Evolutionary conservation across 1,139 yeast species (phyloP).

Genomic region (Magnusiomyces ingens): DNA sequence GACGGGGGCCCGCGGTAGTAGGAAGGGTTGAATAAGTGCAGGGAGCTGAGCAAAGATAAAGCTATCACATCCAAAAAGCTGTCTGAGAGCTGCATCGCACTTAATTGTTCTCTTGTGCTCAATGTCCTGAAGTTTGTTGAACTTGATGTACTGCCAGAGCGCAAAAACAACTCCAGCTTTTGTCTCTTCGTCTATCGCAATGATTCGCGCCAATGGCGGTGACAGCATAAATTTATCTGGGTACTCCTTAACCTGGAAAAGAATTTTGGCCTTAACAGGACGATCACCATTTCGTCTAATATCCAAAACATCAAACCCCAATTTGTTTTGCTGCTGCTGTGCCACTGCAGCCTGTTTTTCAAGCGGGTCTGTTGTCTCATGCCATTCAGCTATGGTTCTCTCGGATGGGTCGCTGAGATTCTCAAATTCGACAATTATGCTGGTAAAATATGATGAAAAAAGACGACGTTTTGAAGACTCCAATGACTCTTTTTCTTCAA

Average conservation of each 20-base stretch:
- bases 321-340: constrained; percentile 21
- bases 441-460: constrained; percentile 76
- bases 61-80: constrained; percentile 39
- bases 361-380: constrained; percentile 33
- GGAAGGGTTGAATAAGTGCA: constrained; percentile 56
- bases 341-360: constrained; percentile 14
- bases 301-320: constrained; percentile 82
- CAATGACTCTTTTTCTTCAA: constrained; percentile 39
- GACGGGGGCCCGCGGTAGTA: constrained; percentile 73
- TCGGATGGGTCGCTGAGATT: constrained; percentile 31
- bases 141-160: constrained; percentile 82
- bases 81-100: constrained; percentile 60
- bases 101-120: constrained; percentile 53
- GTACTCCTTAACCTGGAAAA: constrained; percentile 69
- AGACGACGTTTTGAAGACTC: constrained; percentile 43
- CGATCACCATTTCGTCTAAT: constrained; percentile 69
- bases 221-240: constrained; percentile 60
- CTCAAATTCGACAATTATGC: constrained; percentile 71
- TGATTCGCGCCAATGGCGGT: constrained; percentile 57
- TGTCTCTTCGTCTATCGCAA: constrained; percentile 72
- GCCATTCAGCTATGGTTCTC: constrained; percentile 57
- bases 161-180: constrained; percentile 82
- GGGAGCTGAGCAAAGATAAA: constrained; percentile 66
- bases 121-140: constrained; percentile 55
- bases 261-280: constrained; percentile 63